A percentile compares a stretch with the other conserved stretches of the same genome.
phyloP scores from a whole-genome alignment of 2,329 filamentous ascomycete species.

The Rhexocercosporidium sp. region DNA sequence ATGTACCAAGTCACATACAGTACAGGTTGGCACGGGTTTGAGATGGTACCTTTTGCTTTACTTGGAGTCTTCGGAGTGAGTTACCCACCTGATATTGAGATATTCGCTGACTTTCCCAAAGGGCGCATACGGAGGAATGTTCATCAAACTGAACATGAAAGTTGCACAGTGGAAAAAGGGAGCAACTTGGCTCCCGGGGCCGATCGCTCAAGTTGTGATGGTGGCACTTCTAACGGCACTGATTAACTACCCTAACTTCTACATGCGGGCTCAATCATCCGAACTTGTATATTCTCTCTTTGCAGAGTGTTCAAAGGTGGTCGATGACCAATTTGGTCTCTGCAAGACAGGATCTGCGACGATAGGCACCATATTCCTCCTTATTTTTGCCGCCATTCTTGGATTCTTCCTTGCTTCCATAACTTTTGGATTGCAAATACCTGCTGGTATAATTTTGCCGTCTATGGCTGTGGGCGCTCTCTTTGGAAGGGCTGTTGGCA shows the following conservation, averaged over 20 bases:
- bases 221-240: constrained; percentile 83
- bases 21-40: constrained; percentile 91
- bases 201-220: constrained; percentile 79
- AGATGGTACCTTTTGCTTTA: constrained; percentile 84
- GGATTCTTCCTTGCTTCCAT: constrained; percentile 85
- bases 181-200: constrained; percentile 66
- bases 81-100: constrained; percentile 10
- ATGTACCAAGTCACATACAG: constrained; percentile 95
- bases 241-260: constrained; percentile 94
- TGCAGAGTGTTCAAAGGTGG: constrained; percentile 81
- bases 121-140: constrained; percentile 92
- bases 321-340: constrained; percentile 86
- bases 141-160: constrained; percentile 93
- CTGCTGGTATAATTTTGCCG: constrained; percentile 92
- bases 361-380: constrained; percentile 78
- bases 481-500: constrained; percentile 85
- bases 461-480: constrained; percentile 96
- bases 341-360: constrained; percentile 88
- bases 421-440: constrained; percentile 93
- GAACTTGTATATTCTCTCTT: constrained; percentile 93
- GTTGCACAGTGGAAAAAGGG: constrained; percentile 81
- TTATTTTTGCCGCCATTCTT: constrained; percentile 80
- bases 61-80: constrained; percentile 80
- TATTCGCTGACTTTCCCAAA: constrained; percentile 37
- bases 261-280: constrained; percentile 91